Evolutionary conservation across 768 basidiomycete genomes (phyloP), one percentile per base, ranked within the genome.

Genomic region (Mycena galopus): DNA sequence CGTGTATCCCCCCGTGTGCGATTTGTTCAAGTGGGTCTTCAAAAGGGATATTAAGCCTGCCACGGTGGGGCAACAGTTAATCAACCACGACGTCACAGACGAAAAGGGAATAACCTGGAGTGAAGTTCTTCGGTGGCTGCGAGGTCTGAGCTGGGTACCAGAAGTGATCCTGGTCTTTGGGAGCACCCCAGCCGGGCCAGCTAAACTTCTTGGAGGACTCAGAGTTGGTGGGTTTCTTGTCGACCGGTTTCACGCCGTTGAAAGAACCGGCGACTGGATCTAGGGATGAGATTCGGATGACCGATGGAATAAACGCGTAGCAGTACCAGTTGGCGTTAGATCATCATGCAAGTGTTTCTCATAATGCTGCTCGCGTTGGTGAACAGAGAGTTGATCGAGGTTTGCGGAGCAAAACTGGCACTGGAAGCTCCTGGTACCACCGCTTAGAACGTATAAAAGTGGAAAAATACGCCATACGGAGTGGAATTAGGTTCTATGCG

Each of bases 31-130:
- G 14, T 88, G 86, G 58, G 84, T 87, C 77, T 85, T 90, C 59
- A 96, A 79, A 6, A 94, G 74, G 8, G 88, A 86, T 72, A 96
- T 90, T 9, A 95, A 79, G 21, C 92, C 94, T 94, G 57, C 30
- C 44, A n/a, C n/a, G n/a, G 23, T 12, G 11, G 6, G 6, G 17
- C 12, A 17, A 47, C 5, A 62, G 60, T 21, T 16, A 7, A 27
- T 33, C 17, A 63, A 59, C 44, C 53, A 37, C 50, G 67, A 58
- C 61, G 4, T 8, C 27, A 27, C 60, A 12, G 10, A 29, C 23
- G 3, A 42, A 17, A 11, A 19, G 58, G 59, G 47, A 11, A 44
- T 73, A 53, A 92, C 94, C 91, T 60, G 93, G 93, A 0, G 88
- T 88, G 77, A 86, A 92, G 75, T 92, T 93, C 5, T 73, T 66